Evolutionary conservation across 129 eudicot genomes (phyloP).

Genomic region (Arctium minus): DNA sequence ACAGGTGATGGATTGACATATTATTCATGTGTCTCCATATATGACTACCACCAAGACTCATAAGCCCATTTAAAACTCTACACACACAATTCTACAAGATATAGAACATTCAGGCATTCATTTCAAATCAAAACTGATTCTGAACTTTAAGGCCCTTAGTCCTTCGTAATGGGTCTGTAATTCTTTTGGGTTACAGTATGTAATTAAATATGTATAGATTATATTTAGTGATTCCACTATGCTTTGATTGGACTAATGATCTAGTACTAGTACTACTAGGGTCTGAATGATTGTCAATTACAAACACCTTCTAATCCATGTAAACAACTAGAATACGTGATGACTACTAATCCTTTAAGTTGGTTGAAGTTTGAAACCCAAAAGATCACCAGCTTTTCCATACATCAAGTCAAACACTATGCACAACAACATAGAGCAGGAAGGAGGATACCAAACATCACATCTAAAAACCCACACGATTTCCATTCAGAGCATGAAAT

Average conservation of each 20-base stretch:
- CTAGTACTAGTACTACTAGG: neutral
- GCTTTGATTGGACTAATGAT: neutral
- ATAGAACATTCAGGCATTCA: neutral
- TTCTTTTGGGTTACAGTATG: neutral
- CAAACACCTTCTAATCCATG: constrained; percentile 8
- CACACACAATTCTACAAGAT: neutral
- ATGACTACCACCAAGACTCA: neutral
- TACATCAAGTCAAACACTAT: constrained; percentile 1
- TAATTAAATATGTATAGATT: neutral
- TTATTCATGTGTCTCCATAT: neutral
- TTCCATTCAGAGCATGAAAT: neutral
- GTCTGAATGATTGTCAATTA: neutral
- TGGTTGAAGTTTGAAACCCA: neutral
- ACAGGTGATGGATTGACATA: neutral
- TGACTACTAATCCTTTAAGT: constrained; percentile 7
- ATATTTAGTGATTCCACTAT: neutral
- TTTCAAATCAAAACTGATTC: neutral
- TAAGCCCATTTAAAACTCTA: neutral
- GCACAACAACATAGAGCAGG: neutral
- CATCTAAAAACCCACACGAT: neutral
- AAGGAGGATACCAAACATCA: neutral
- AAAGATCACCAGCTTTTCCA: constrained; percentile 2
- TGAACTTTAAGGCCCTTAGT: neutral
- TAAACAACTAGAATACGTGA: constrained; percentile 1
- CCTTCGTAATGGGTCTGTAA: neutral